phyloP scores from a whole-genome alignment of 192 early-diverging fungal species.

The Geranomyces michiganensis region DNA sequence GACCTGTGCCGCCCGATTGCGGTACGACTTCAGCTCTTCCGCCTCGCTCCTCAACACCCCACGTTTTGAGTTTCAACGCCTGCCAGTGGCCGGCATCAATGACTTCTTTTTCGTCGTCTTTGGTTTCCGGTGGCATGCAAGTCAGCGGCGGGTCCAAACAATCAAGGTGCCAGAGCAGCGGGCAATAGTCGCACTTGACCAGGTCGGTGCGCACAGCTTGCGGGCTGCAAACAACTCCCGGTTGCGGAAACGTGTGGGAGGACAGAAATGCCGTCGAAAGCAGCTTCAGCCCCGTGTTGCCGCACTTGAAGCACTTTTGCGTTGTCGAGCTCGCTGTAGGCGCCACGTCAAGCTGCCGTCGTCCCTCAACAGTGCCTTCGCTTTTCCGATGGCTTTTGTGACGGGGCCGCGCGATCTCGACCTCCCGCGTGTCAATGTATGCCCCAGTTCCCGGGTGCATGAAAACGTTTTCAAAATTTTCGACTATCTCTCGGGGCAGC shows the following conservation, averaged over 20 bases:
- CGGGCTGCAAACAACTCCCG: not conserved
- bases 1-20: slow-evolving; percentile 21
- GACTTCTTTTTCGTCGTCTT: slow-evolving; percentile 27
- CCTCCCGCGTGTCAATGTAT: slow-evolving; percentile 50
- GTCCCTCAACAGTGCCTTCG: slow-evolving; percentile 3
- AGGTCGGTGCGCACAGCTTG: slow-evolving; percentile 42
- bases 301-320: slow-evolving; percentile 36
- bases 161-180: slow-evolving; percentile 57
- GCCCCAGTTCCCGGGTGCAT: slow-evolving; percentile 52
- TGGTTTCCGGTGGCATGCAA: slow-evolving; percentile 33
- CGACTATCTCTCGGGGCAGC: slow-evolving; percentile 41
- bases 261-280: slow-evolving; percentile 22
- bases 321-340: slow-evolving; percentile 5
- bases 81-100: slow-evolving; percentile 22
- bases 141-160: slow-evolving; percentile 53
- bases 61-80: slow-evolving; percentile 9
- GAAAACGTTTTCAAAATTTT: slow-evolving; percentile 35
- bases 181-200: slow-evolving; percentile 57
- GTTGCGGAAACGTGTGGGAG: slow-evolving; percentile 28
- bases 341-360: not conserved
- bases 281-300: slow-evolving; percentile 18
- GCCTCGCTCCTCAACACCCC: slow-evolving; percentile 21
- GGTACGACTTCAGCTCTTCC: slow-evolving; percentile 14
- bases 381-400: not conserved
- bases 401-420: slow-evolving; percentile 31